Evolutionary conservation across 148 eudicot genomes (phyloP), one percentile per base, ranked within the genome.

Genomic region (Spergularia bocconei): DNA sequence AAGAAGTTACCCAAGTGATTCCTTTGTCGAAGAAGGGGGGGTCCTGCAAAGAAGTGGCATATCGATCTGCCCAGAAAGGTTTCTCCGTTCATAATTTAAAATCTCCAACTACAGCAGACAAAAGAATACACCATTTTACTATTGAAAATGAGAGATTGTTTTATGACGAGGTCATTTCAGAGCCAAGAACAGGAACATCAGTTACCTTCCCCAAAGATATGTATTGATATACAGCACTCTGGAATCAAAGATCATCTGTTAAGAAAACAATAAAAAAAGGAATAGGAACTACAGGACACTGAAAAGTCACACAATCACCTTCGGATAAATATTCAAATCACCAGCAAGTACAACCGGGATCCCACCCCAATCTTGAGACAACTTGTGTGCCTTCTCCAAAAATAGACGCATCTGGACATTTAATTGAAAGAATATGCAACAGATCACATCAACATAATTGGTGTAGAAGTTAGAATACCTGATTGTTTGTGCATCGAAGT

Each of bases 281-380:
- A 52, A 25, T 50, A 65, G 20, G 16, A 20, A 6, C 55, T 50
- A 11, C 39, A 61, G 52, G 50, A 29, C 60, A 13, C 33, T 29
- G 47, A 61, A 33, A 63, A 25, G 33, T 20, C 20, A 50, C 67
- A 76, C 25, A 67, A 70, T 55, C 58, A 89, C 93, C 91, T 83
- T 84, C 36, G 91, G 93, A 59, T 81, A 66, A 80, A 89, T 81
- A 79, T 91, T 91, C 17, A 84, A 77, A 81, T 91, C 96, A 58
- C 96, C 96, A 81, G 88, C 87, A 80, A 91, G 90, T n/a, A 91
- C 70, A 68, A 85, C 79, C 63, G 96, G 96, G 73, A 88, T 84
- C 70, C 78, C 68, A 68, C 92, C 96, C 92, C 92, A 91, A 68
- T 79, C 84, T 67, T 81, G 63, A 62, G 92, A 87, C 68, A 91